These are phyloP conservation scores for Pichia gijzeniarum DNA, from an alignment of 805 yeast species.

Conservation along the genomic window DNA sequence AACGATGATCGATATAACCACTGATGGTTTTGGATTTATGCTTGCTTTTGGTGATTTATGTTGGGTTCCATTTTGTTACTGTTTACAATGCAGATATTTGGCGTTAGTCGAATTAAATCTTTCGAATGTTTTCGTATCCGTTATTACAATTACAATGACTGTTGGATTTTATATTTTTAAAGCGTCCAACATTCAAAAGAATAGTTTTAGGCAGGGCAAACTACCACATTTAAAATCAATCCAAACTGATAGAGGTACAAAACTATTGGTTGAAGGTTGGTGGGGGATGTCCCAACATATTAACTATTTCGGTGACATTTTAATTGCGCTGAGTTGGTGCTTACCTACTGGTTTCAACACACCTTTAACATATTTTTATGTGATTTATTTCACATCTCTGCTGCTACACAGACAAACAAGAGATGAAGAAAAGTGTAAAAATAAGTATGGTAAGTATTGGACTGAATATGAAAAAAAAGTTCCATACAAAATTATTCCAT, in stretches of 20 bases:
- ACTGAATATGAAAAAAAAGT: conserved; percentile 70
- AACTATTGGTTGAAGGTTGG: conserved; percentile 86
- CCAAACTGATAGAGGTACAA: conserved; percentile 69
- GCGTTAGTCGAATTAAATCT: conserved; percentile 55
- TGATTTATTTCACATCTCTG: conserved; percentile 72
- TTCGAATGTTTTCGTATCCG: conserved; percentile 34
- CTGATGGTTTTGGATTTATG: conserved; percentile 98
- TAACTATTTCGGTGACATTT: conserved; percentile 94
- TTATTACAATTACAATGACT: conserved; percentile 40
- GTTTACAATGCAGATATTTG: conserved; percentile 78
- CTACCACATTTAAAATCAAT: conserved; percentile 63
- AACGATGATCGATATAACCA: conserved; percentile 92
- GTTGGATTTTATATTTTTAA: conserved; percentile 79
- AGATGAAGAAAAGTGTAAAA: conserved; percentile 86
- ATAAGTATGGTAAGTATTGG: conserved; percentile 86
- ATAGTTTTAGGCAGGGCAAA: conserved; percentile 74
- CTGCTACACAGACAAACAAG: conserved; percentile 83
- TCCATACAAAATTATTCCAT: conserved; percentile 88
- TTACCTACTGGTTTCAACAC: conserved; percentile 79
- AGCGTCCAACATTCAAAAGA: conserved; percentile 77
- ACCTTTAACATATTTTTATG: conserved; percentile 82
- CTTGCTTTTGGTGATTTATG: conserved; percentile 89
- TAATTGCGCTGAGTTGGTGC: conserved; percentile 89
- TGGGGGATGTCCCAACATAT: conserved; percentile 92
- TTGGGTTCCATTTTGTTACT: conserved; percentile 87